phyloP scores from a whole-genome alignment of 164 flowering plant species.

The Stephania cephalantha region DNA sequence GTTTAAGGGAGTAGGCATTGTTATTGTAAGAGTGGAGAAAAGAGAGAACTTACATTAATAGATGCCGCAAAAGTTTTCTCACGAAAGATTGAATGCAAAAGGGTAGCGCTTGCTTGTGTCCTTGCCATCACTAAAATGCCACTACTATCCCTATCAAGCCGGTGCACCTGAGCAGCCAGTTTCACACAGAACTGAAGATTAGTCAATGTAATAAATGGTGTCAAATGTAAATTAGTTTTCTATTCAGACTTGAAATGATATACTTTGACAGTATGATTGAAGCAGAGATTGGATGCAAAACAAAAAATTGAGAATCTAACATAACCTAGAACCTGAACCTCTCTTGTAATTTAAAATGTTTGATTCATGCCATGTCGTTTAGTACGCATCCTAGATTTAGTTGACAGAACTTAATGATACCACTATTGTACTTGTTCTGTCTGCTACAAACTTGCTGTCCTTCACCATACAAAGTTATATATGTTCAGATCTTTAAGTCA shows the following conservation, averaged over 20 bases:
- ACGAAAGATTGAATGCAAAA: constrained; percentile 83
- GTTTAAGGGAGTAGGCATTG: too few relatives aligned
- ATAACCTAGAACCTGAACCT: neutral
- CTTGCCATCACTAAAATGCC: constrained; percentile 94
- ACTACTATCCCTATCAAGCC: constrained; percentile 93
- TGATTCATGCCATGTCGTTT: neutral
- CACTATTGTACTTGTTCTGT: neutral
- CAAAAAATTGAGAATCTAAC: neutral
- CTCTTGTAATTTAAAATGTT: neutral
- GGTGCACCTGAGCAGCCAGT: constrained; percentile 62
- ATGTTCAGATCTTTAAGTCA: neutral
- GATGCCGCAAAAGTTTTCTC: constrained; percentile 79
- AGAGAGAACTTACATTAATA: constrained; percentile 35
- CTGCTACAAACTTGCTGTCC: neutral
- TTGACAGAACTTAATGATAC: neutral
- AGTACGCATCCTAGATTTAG: neutral
- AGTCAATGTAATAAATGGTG: constrained; percentile 1
- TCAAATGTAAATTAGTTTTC: neutral
- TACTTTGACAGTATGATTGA: neutral
- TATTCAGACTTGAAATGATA: neutral
- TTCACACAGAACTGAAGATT: constrained; percentile 7
- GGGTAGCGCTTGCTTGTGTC: constrained; percentile 65
- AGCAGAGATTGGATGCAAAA: neutral
- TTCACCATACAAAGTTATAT: neutral
- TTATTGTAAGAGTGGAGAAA: neutral